Base-by-base conservation (phyloP, 208 protist genomes). In the Porcisia hertigi region DNA sequence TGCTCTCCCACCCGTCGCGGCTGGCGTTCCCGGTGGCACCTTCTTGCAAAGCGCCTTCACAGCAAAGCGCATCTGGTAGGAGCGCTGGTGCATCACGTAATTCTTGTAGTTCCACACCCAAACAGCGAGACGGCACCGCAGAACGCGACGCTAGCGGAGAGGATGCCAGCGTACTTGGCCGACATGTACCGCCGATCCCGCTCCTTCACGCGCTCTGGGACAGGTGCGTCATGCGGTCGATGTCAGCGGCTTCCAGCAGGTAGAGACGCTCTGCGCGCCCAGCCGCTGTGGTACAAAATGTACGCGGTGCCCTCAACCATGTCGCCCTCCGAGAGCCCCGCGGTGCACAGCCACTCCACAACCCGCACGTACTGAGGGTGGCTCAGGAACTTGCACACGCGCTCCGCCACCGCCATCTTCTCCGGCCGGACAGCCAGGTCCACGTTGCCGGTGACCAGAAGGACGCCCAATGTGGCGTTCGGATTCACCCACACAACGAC, bases 81-180 rank as follows among this genome's bases (percentile, higher is more conserved):
- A 90, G 25, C 93, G 89, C 77, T 93, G 89, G 67, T 93, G 87
- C 74, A 91, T 94, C 25, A 86, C 84, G 80, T 94, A 95, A 82
- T 97, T 96, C 69, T 91, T 92, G 76, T 93, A 96, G 75, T 97
- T 97, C 93, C 93, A 97, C 55, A n/a, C n/a, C 89, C 88, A 77
- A 97, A 97, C 36, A 97, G 82, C 43, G 91, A 96, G 80, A 90
- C 87, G 73, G 90, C 93, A 62, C 91, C 91, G 52, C 89, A 64
- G 65, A 95, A 90, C 45, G 93, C 91, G 47, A 97, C 90, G 66
- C 84, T 93, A 49, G 93, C 93, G 69, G 87, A 93, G 54, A 95
- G 87, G 30, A 97, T 90, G 73, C 93, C 91, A 49, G 88, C 90
- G 79, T 97, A 97, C 85, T 96, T 97, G 64, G 87, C 83, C 58